phyloP scores from a whole-genome alignment of 495 filamentous ascomycete species.

The Pseudotulostoma volvatum region DNA sequence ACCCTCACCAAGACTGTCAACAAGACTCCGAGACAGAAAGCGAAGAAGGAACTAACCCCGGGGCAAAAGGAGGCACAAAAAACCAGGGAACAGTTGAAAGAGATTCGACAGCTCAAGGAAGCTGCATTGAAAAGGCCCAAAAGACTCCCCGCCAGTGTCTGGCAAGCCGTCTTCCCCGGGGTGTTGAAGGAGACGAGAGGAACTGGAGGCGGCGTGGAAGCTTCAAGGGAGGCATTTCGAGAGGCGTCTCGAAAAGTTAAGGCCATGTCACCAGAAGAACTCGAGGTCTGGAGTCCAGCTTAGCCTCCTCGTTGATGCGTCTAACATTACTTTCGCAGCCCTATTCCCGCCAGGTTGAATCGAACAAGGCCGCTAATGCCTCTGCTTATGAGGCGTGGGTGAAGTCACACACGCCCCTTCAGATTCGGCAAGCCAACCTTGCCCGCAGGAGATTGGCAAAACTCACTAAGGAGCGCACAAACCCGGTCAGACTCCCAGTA shows the following conservation, averaged over 20 bases:
- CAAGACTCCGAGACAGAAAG: conserved; percentile 4
- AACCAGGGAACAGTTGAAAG: conserved; percentile 2
- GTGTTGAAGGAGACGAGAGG: no score
- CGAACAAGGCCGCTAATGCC: conserved; percentile 29
- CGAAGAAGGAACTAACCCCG: conserved; percentile 4
- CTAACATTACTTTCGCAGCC: conserved; percentile 15
- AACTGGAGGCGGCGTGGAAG: neutral
- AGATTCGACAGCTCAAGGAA: conserved; percentile 4
- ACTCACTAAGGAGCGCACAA: conserved; percentile 6
- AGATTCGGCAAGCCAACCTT: conserved; percentile 45
- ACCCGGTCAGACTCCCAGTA: conserved; percentile 1
- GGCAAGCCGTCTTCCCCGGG: no score
- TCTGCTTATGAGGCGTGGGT: conserved; percentile 42
- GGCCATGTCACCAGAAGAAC: conserved; percentile 12
- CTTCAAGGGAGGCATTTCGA: conserved; percentile 11
- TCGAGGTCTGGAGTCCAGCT: conserved; percentile 23
- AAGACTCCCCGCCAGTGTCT: no score
- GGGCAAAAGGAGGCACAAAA: conserved; percentile 1
- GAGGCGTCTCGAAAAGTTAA: conserved; percentile 10
- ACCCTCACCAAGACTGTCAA: neutral
- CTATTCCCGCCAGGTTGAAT: conserved; percentile 32
- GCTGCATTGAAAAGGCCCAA: no score
- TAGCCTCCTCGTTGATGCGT: conserved; percentile 6
- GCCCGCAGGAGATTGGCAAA: conserved; percentile 38
- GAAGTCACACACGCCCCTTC: conserved; percentile 32